These are phyloP conservation scores for Ogataea glucozyma DNA, from an alignment of 805 yeast species.

Conservation along the genomic window DNA sequence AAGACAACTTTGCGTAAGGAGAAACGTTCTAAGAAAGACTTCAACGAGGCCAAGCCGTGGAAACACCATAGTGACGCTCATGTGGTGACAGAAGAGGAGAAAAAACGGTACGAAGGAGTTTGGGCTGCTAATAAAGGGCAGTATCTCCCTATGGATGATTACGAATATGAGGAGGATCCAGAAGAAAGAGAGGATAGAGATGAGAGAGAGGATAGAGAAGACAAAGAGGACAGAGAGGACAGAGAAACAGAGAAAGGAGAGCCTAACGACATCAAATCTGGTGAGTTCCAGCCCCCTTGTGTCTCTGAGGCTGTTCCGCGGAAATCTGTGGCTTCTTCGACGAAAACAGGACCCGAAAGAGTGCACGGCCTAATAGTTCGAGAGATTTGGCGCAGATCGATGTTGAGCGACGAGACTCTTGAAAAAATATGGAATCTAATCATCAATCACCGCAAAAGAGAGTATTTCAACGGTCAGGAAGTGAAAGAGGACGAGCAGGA, in stretches of 20 bases:
- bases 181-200: neutral
- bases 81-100: slow-evolving; percentile 57
- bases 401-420: slow-evolving; percentile 61
- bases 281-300: no score
- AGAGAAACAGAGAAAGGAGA: neutral
- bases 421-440: slow-evolving; percentile 77
- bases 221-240: neutral
- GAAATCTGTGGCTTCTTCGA: slow-evolving; percentile 3
- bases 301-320: neutral
- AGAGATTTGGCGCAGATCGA: slow-evolving; percentile 79
- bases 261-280: no score
- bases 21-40: slow-evolving; percentile 37
- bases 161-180: slow-evolving; percentile 11
- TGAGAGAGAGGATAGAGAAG: neutral
- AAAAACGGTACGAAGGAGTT: slow-evolving; percentile 87
- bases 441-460: slow-evolving; percentile 45
- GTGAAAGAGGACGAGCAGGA: slow-evolving; percentile 7
- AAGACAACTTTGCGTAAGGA: slow-evolving; percentile 53
- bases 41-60: slow-evolving; percentile 94
- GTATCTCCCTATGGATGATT: slow-evolving; percentile 39
- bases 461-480: slow-evolving; percentile 37
- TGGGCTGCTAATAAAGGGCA: slow-evolving; percentile 88
- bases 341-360: slow-evolving; percentile 13
- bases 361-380: slow-evolving; percentile 68
- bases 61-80: slow-evolving; percentile 69